Conservation (phyloP, 805 yeast species). For the Spathaspora gorwiae region DNA sequence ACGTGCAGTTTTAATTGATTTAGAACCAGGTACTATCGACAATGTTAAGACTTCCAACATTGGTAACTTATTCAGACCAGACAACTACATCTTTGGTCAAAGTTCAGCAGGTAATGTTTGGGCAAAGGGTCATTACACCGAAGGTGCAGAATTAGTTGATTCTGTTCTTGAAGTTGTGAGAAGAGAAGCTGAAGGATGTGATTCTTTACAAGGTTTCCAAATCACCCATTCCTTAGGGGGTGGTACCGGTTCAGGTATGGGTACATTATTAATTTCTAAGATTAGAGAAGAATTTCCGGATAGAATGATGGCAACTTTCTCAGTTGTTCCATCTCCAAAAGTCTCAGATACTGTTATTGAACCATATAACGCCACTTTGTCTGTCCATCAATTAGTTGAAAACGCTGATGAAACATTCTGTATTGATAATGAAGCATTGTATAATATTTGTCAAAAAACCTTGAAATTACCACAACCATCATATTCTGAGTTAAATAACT, state of each 20-base stretch:
- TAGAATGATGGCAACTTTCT: conserved; percentile 93
- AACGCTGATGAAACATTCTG: conserved; percentile 91
- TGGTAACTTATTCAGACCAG: conserved; percentile 88
- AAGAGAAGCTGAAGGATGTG: conserved; percentile 92
- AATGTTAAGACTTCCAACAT: conserved; percentile 73
- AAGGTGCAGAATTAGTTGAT: conserved; percentile 92
- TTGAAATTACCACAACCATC: conserved; percentile 76
- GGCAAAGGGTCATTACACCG: conserved; percentile 97
- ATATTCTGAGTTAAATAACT: conserved; percentile 71
- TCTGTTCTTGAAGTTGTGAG: conserved; percentile 84
- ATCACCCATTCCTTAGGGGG: conserved; percentile 58
- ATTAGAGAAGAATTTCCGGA: conserved; percentile 92
- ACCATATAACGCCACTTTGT: conserved; percentile 89
- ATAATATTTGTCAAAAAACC: conserved; percentile 83
- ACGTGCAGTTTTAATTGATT: conserved; percentile 85
- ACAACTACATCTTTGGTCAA: conserved; percentile 84
- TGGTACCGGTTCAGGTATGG: conserved; percentile 97
- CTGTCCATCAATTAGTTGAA: conserved; percentile 88
- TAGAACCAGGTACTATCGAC: conserved; percentile 93
- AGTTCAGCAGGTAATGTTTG: conserved; percentile 93
- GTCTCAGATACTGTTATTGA: conserved; percentile 92
- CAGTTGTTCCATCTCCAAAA: conserved; percentile 89
- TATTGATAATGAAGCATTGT: conserved; percentile 90
- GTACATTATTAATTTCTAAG: conserved; percentile 78
- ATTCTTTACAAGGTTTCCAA: conserved; percentile 92